Evolutionary conservation across 2,329 filamentous ascomycete genomes (phyloP), one percentile per base, ranked within the genome.

Genomic region (Samsoniella hepiali): DNA sequence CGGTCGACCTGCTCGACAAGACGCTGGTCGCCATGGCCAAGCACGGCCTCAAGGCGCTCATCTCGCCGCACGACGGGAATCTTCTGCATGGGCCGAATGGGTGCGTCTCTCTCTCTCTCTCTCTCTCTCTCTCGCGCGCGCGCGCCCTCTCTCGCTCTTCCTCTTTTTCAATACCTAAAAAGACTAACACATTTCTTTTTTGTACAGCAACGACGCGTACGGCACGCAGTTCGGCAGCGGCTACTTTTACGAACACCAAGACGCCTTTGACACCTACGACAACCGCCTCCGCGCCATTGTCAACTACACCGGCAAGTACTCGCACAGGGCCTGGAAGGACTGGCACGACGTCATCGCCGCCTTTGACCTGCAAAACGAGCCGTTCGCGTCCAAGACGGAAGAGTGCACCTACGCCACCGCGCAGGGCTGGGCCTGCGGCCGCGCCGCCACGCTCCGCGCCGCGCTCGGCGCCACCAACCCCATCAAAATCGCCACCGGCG

Each of bases 361-460:
- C 29, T 75, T 75, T 62, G 71, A 75, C 62, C 62, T 75, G 3
- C 71, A 75, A 68, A 74, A 74, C 60, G 73, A 75, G 65, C 72
- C 73, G 32, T 72, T 74, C 66, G 65, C 67, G 3, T 65, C 70
- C 45, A 64, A 70, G 56, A 50, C 63, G 22, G 65, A 65, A 7
- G 65, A 67, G 15, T 74, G 72, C 64, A 51, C 63, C 36, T 67
- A 59, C 53, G 65, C 64, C 58, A 68, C 71, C 64, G 34, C 65
- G 49, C 58, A 64, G 15, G 58, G 63, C 62, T 75, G 73, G 73
- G 65, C 70, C n/a, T 75, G 73, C 67, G 70, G 69, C 49, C 69
- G 71, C 15, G 72, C 73, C 15, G 67, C 45, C 27, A 57, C 64
- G 45, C 56, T 69, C 22, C 64, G 69, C 34, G 64, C 69, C 40